Conservation (phyloP, 2,329 filamentous ascomycete species). For the Corynespora cassiicola region DNA sequence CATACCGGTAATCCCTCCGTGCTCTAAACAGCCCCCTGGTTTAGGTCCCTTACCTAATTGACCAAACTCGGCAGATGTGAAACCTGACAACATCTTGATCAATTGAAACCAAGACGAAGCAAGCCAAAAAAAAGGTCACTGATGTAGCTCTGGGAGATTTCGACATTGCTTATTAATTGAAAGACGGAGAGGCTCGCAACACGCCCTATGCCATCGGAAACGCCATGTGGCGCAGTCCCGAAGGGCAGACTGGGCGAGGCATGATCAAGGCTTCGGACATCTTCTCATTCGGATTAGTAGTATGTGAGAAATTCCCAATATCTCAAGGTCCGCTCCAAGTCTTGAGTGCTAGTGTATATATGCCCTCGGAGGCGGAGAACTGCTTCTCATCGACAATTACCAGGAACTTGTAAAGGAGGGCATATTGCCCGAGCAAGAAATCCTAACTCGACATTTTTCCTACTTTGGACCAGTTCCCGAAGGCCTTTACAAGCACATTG, state of each 20-base stretch:
- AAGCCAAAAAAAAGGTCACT: conserved; percentile 40
- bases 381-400: conserved; percentile 39
- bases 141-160: conserved; percentile 46
- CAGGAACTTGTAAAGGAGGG: conserved; percentile 33
- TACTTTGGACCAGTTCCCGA: conserved; percentile 43
- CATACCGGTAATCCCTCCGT: conserved; percentile 37
- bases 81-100: conserved; percentile 48
- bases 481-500: conserved; percentile 35
- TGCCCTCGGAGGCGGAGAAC: conserved; percentile 34
- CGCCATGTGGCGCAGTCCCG: conserved; percentile 50
- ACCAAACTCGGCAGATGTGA: conserved; percentile 42
- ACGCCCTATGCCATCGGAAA: conserved; percentile 43
- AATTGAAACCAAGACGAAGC: conserved; percentile 42
- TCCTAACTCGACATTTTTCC: conserved; percentile 40
- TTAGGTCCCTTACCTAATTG: conserved; percentile 24
- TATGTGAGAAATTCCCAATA: conserved; percentile 29
- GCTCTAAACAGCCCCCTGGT: conserved; percentile 14
- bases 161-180: conserved; percentile 42
- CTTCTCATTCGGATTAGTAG: conserved; percentile 48
- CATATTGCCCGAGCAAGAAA: conserved; percentile 40
- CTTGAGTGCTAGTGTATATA: conserved; percentile 43
- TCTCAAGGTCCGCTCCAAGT: conserved; percentile 25
- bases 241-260: conserved; percentile 44
- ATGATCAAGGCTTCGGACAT: conserved; percentile 45
- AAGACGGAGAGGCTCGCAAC: conserved; percentile 28